Percentiles rank a stretch among this genome's conserved stretches.
These are phyloP conservation scores for Parsonsia alboflavescens DNA, from an alignment of 257 asterid genomes.

Conservation along the genomic window DNA sequence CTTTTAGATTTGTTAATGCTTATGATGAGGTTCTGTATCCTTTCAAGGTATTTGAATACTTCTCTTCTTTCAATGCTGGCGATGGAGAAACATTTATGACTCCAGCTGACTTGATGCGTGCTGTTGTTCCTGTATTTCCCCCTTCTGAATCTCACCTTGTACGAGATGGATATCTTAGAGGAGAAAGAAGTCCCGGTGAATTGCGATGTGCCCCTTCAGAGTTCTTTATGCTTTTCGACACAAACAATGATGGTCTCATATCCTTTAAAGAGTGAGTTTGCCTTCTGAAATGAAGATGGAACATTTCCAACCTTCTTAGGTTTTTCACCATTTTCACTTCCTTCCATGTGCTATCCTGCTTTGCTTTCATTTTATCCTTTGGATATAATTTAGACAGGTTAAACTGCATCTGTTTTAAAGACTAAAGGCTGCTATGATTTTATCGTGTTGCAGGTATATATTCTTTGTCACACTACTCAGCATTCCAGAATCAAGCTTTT, in stretches of 20 bases:
- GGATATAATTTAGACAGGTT: neutral
- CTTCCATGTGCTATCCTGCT: neutral
- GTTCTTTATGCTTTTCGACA: constrained; percentile 92
- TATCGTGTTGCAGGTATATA: constrained; percentile 58
- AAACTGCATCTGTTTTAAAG: constrained; percentile 6
- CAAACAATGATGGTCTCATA: constrained; percentile 67
- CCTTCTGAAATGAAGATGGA: constrained; percentile 10
- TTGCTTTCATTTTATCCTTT: constrained; percentile 10
- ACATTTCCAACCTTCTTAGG: constrained; percentile 11
- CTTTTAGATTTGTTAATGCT: neutral
- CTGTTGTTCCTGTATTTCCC: constrained; percentile 93
- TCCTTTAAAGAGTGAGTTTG: constrained; percentile 80
- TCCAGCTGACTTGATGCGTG: constrained; percentile 94
- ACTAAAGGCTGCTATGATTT: constrained; percentile 21
- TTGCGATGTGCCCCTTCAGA: constrained; percentile 70
- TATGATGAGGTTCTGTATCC: constrained; percentile 10
- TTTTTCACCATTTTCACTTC: constrained; percentile 2
- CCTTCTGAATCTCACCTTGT: constrained; percentile 85
- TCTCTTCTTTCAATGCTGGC: constrained; percentile 53
- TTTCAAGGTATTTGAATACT: constrained; percentile 72
- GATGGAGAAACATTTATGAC: constrained; percentile 76
- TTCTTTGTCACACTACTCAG: constrained; percentile 87
- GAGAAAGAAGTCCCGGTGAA: constrained; percentile 87
- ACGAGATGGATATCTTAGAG: constrained; percentile 86
- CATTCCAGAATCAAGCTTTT: constrained; percentile 87